These are phyloP conservation scores for Epichloe scottii DNA, from an alignment of 2,329 filamentous ascomycete species.

Conservation along the genomic window DNA sequence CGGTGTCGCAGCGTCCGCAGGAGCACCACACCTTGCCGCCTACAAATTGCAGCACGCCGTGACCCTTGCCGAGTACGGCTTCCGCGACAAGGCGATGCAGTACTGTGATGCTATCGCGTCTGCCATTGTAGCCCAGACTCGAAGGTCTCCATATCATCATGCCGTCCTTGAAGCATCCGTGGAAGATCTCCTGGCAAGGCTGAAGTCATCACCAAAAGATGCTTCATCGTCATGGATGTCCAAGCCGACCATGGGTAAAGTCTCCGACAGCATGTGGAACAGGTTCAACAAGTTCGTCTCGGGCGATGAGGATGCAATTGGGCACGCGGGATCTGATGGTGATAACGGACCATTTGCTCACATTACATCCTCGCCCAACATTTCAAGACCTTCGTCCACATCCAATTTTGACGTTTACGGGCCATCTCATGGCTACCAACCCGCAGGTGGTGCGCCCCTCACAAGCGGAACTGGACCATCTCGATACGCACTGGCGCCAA, in stretches of 20 bases:
- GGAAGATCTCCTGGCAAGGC: conserved; percentile 70
- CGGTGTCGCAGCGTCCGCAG: conserved; percentile 34
- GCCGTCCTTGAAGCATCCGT: conserved; percentile 58
- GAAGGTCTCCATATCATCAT: conserved; percentile 79
- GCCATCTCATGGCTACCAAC: conserved; percentile 18
- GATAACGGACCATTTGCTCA: conserved; percentile 73
- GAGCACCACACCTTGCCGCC: conserved; percentile 69
- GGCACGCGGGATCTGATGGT: conserved; percentile 44
- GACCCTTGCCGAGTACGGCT: conserved; percentile 71
- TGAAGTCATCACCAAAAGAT: conserved; percentile 78
- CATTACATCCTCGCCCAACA: conserved; percentile 60
- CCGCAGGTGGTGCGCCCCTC: conserved; percentile 20
- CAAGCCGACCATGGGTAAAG: conserved; percentile 91
- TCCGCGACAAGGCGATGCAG: conserved; percentile 68
- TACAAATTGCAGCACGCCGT: conserved; percentile 89
- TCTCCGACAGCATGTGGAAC: conserved; percentile 79
- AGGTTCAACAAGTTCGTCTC: conserved; percentile 95
- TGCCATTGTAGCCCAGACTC: conserved; percentile 68
- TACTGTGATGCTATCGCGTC: conserved; percentile 79
- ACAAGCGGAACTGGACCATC: conserved; percentile 24
- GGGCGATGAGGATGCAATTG: conserved; percentile 80
- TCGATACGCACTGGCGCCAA: conserved; percentile 22
- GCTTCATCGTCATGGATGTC: conserved; percentile 79
- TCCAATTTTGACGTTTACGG: conserved; percentile 66
- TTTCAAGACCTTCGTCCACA: conserved; percentile 61